phyloP scores from a whole-genome alignment of 768 basidiomycete species.

The Candolleomyces aberdarensis region DNA sequence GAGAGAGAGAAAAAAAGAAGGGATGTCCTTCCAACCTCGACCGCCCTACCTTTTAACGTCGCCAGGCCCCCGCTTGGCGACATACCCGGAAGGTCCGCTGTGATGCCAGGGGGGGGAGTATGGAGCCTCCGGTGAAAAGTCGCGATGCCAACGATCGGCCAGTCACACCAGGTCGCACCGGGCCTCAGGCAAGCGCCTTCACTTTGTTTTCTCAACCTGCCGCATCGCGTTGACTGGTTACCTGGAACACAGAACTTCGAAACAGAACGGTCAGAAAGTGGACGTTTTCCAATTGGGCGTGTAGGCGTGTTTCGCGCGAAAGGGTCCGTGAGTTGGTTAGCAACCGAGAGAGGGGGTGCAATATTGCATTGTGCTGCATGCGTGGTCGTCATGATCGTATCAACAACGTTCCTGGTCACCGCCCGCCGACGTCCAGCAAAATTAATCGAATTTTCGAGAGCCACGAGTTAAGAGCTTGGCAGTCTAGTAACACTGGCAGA shows the following conservation, averaged over 20 bases:
- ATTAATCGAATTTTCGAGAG: neutral
- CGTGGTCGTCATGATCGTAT: neutral
- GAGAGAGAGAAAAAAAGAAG: neutral
- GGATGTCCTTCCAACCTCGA: neutral
- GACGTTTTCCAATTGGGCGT: no score
- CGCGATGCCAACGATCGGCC: constrained; percentile 7
- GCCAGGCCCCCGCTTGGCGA: neutral
- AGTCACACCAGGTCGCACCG: neutral
- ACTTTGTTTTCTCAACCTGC: neutral
- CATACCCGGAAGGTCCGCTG: neutral
- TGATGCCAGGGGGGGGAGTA: neutral
- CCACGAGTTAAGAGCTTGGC: neutral
- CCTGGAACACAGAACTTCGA: constrained; percentile 1
- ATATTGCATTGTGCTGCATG: neutral
- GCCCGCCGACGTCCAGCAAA: neutral
- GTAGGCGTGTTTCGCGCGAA: neutral
- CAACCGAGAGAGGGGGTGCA: neutral
- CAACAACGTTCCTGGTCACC: neutral
- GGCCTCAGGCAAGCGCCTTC: neutral
- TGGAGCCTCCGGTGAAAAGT: neutral
- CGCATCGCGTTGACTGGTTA: neutral
- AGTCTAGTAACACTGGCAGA: neutral
- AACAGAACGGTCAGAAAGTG: neutral
- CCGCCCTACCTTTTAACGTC: neutral
- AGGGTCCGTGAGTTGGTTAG: neutral